These are phyloP conservation scores for Amylocystis lapponica DNA, from an alignment of 768 basidiomycete genomes.

Conservation along the genomic window DNA sequence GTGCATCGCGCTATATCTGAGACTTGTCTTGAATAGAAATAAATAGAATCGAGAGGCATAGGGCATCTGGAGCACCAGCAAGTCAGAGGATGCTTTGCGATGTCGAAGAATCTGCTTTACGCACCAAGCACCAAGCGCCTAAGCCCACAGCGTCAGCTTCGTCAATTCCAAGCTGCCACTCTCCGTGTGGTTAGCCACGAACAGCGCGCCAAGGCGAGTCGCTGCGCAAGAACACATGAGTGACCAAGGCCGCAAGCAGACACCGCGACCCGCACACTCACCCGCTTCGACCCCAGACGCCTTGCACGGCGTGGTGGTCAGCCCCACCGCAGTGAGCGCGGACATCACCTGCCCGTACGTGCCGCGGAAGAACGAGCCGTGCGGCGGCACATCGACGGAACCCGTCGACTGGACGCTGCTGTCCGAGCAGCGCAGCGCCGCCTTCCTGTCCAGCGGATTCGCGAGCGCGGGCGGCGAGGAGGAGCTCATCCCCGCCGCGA, in stretches of 20 bases:
- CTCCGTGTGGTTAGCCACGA: slow-evolving; percentile 29
- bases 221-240: slow-evolving; percentile 19
- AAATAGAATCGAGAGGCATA: too few species aligned
- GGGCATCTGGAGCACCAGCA: slow-evolving; percentile 1
- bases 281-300: slow-evolving; percentile 26
- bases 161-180: slow-evolving; percentile 28
- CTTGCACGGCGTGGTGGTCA: slow-evolving; percentile 28
- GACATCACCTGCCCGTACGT: slow-evolving; percentile 38
- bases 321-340: slow-evolving; percentile 33
- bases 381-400: slow-evolving; percentile 9
- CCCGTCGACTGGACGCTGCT: slow-evolving; percentile 14
- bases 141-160: slow-evolving; percentile 38
- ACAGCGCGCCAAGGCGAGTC: slow-evolving; percentile 36
- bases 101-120: too few species aligned
- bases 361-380: slow-evolving; percentile 32
- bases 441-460: slow-evolving; percentile 9
- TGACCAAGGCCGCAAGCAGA: background rate
- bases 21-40: too few species aligned
- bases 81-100: too few species aligned
- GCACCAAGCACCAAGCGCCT: slow-evolving; percentile 10
- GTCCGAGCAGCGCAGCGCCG: slow-evolving; percentile 6
- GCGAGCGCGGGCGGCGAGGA: slow-evolving; percentile 18
- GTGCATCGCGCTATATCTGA: too few species aligned
- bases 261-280: slow-evolving; percentile 13
- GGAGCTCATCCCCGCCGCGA: slow-evolving; percentile 35